Base-by-base conservation (phyloP, 805 yeast species). In the Ogataea saltuana region DNA sequence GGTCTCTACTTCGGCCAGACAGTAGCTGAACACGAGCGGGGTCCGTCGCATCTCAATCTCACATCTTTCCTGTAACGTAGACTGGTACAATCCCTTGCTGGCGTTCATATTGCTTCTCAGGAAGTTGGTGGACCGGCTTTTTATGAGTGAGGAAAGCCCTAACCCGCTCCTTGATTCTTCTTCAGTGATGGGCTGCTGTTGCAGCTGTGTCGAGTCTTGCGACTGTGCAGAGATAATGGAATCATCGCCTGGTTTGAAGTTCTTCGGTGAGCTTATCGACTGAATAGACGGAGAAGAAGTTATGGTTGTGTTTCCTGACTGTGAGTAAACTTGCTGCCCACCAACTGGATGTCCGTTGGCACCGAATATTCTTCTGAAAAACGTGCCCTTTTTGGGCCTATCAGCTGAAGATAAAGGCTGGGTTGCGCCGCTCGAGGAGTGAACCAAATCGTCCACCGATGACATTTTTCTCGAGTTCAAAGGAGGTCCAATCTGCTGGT, bases 1-100 rank as follows among this genome's bases (percentile, higher is more conserved):
- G 6, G 60, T 59, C 65, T 91, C 97, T 41, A 93, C 88, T 54
- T 84, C 93, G 18, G 71, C 69, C 5, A 89, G 65, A 65, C 97
- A 88, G 44, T 78, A 71, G 10, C 82, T 69, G 9, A 93, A 75
- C 21, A 93, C 76, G 51, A 78, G 64, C 10, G 99, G 99, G 9
- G 88, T 74, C 9, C 60, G 51, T 22, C 76, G 69, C 12, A 75
- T 72, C 58, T 91, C 99, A 51, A 65, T 71, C 12, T 68, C 66
- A 11, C 86, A 74, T 40, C 95, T 71, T 42, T 74, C 71, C 45
- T 81, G 83, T 41, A 91, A 71, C 1, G 88, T 72, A 8, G 80
- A 71, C 26, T 74, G 67, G 50, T 76, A 72, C 8, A 58, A 29
- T 17, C 50, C 36, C 21, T 54, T 60, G 7, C 44, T 46, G 20